These are phyloP conservation scores for Annulohypoxylon truncatum DNA, from an alignment of 2,329 filamentous ascomycete genomes.

Conservation along the genomic window DNA sequence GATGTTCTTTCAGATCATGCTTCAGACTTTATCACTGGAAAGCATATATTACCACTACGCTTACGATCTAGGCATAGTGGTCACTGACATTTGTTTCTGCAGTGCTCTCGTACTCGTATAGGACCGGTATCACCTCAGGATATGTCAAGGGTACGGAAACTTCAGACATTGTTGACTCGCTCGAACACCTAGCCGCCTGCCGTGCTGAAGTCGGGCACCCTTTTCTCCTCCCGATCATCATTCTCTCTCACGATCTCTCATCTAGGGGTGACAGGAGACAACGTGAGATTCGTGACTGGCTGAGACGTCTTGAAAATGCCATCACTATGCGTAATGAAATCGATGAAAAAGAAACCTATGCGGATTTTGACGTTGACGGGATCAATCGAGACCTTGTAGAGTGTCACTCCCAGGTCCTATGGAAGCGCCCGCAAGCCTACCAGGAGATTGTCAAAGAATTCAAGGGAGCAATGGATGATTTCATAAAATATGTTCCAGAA, in stretches of 20 bases:
- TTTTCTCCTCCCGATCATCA: conserved; percentile 67
- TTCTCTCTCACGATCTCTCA: conserved; percentile 69
- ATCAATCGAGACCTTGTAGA: conserved; percentile 72
- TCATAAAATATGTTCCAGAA: conserved; percentile 49
- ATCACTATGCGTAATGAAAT: conserved; percentile 71
- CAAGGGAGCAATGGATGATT: conserved; percentile 60
- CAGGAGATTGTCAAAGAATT: conserved; percentile 64
- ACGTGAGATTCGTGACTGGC: conserved; percentile 71
- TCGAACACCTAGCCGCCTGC: conserved; percentile 64
- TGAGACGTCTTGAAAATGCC: conserved; percentile 70
- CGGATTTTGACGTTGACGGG: conserved; percentile 67
- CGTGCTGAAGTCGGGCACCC: conserved; percentile 65
- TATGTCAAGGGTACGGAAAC: conserved; percentile 71
- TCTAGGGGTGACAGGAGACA: conserved; percentile 69
- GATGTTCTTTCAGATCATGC: neutral
- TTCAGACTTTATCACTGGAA: neutral
- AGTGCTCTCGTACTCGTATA: conserved; percentile 68
- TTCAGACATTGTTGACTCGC: conserved; percentile 63
- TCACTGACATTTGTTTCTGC: conserved; percentile 13
- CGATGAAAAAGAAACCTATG: conserved; percentile 65
- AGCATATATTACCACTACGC: neutral
- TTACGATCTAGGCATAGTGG: neutral
- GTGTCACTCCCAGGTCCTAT: conserved; percentile 71
- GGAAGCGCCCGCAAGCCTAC: conserved; percentile 72
- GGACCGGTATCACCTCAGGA: conserved; percentile 66